Evolutionary conservation across 2,329 filamentous ascomycete species (phyloP).

Genomic region (Aspergillus sp.): DNA sequence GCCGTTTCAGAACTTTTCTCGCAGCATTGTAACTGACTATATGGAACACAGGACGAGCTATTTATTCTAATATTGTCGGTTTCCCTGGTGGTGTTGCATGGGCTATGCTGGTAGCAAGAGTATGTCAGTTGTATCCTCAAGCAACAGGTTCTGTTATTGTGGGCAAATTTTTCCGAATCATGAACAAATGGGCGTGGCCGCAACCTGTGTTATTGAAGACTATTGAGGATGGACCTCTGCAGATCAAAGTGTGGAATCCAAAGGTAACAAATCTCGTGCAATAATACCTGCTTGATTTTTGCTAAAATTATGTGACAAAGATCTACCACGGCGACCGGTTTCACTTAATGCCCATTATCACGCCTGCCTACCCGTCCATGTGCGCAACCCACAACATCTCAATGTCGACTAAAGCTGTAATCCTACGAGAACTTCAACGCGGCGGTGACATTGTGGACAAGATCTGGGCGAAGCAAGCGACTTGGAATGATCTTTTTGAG

Average conservation of each 20-base stretch:
- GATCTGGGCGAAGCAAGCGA: constrained; percentile 73
- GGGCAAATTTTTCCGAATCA: constrained; percentile 90
- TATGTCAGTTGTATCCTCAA: constrained; percentile 94
- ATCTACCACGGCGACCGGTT: constrained; percentile 77
- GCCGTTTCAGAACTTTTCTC: not conserved
- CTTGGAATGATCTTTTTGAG: constrained; percentile 84
- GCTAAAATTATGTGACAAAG: constrained; percentile 36
- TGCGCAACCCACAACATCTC: constrained; percentile 95
- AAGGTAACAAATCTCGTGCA: constrained; percentile 54
- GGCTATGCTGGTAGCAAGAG: constrained; percentile 94
- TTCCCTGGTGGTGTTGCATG: constrained; percentile 96
- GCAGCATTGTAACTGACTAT: not conserved
- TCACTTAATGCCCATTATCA: constrained; percentile 98
- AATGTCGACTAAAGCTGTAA: constrained; percentile 77
- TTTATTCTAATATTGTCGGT: constrained; percentile 95
- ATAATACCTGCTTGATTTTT: not conserved
- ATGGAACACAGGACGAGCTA: constrained; percentile 62
- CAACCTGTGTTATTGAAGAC: constrained; percentile 86
- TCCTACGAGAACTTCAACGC: constrained; percentile 77
- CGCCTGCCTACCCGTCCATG: constrained; percentile 96
- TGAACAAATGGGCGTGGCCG: constrained; percentile 91
- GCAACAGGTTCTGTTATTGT: constrained; percentile 87
- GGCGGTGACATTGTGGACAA: constrained; percentile 74
- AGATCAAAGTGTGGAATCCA: constrained; percentile 92
- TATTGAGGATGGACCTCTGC: constrained; percentile 77